Evolutionary conservation across 2,329 filamentous ascomycete species (phyloP).

Genomic region (Monilinia fructicola): DNA sequence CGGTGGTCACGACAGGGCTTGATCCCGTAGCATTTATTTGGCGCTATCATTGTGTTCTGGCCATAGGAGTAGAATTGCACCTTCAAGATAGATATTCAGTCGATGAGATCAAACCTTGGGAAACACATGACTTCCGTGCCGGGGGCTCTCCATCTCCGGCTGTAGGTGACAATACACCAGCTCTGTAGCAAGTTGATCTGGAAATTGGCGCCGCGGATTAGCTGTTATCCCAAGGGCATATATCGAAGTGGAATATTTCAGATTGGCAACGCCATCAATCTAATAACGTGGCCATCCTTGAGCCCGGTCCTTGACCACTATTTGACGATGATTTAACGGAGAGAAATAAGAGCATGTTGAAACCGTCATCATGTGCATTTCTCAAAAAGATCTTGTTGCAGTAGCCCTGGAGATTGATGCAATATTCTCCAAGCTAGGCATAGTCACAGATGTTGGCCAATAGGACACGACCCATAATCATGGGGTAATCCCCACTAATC

Average conservation of each 20-base stretch:
- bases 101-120: no score
- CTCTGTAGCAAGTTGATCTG: no score
- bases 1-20: not conserved
- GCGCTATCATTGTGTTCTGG: not conserved
- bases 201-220: no score
- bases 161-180: no score
- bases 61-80: no score
- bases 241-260: no score
- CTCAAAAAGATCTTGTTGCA: not conserved
- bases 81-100: no score
- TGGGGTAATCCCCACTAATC: constrained; percentile 2
- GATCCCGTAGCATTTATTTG: not conserved
- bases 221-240: no score
- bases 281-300: no score
- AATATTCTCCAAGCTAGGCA: not conserved
- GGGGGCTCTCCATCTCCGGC: no score
- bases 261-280: no score
- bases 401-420: not conserved
- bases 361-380: not conserved
- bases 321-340: not conserved
- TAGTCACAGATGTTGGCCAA: not conserved
- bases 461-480: not conserved
- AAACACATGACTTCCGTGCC: no score
- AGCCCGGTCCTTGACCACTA: not conserved
- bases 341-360: not conserved